Evolutionary conservation across 2,329 filamentous ascomycete species (phyloP).

Genomic region (Talaromyces islandicus): DNA sequence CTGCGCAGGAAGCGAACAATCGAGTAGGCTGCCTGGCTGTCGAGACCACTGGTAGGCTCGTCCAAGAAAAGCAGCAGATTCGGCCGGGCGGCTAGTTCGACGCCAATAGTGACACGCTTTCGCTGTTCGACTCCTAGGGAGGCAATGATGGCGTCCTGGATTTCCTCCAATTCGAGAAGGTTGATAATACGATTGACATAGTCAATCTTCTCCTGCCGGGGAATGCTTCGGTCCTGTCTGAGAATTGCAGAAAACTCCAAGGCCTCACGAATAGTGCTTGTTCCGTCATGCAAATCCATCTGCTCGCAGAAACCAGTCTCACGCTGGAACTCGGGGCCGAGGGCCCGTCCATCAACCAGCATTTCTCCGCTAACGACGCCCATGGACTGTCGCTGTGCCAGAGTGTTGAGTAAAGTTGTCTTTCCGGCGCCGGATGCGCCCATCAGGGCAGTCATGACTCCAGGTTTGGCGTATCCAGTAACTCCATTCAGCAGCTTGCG

Average conservation of each 20-base stretch:
- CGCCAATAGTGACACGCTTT: constrained; percentile 67
- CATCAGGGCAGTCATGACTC: constrained; percentile 73
- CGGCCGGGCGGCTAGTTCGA: constrained; percentile 66
- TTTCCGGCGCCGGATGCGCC: constrained; percentile 79
- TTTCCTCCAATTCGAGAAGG: constrained; percentile 58
- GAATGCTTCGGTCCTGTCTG: constrained; percentile 51
- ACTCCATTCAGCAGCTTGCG: constrained; percentile 63
- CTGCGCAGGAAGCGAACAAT: constrained; percentile 66
- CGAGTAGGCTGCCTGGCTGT: constrained; percentile 62
- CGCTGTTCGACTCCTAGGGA: constrained; percentile 63
- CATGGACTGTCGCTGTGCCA: constrained; percentile 64
- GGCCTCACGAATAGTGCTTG: constrained; percentile 61
- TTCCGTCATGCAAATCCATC: constrained; percentile 64
- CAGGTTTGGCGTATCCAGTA: constrained; percentile 72
- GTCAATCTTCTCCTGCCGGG: constrained; percentile 56
- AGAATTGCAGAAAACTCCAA: constrained; percentile 64
- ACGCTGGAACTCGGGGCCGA: constrained; percentile 60
- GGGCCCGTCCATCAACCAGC: constrained; percentile 61
- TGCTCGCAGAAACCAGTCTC: constrained; percentile 68
- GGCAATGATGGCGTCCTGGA: constrained; percentile 61
- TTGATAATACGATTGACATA: constrained; percentile 64
- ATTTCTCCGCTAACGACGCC: constrained; percentile 63
- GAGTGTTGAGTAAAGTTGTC: constrained; percentile 72
- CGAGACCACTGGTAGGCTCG: constrained; percentile 65
- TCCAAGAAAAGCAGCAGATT: constrained; percentile 64